Evolutionary conservation across 2,329 filamentous ascomycete species (phyloP), one percentile per base, ranked within the genome.

Genomic region (Lachnellula suecica): DNA sequence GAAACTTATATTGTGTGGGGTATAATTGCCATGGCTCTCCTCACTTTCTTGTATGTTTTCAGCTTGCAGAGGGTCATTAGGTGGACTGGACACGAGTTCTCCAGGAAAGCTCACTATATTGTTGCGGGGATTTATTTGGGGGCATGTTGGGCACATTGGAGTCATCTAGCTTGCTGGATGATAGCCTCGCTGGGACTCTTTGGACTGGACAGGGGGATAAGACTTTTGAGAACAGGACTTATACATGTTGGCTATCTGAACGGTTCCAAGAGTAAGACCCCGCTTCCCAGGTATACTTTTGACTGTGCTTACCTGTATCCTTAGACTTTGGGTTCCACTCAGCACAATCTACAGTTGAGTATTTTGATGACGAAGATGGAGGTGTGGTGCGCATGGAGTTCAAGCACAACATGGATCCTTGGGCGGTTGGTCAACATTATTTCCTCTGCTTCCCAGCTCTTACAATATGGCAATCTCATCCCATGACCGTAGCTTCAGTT

Each of bases 401-500:
- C 53, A 70, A 79, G 1, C 82, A 87, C 57, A 69, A 91, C 85
- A 51, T 89, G 84, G 75, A 89, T 83, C 4, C 79, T 1, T 65
- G 61, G 64, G 37, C 79, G 86, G 13, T 91, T 0, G 88, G 88
- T 24, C 87, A 91, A 69, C 88, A 92, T 68, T 85, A 87, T 44
- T 92, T 91, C 68, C 72, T 92, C 23, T 91, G 90, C 71, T 79
- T 92, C 69, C 88, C 88, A 4, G 74, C 77, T 9, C 75, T 91
- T 63, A 86, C 85, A 57, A 77, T 84, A 60, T 88, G 84, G 83
- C 88, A 88, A 64, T 89, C 85, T 41, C 88, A 92, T 64, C 88
- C 88, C 2, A 90, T 91, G 72, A 89, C 87, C 3, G 76, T 91
- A 34, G 85, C 86, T 27, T 91, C 87, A n/a, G 88, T 89, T 1